Percentiles rank a stretch among this genome's conserved stretches.
Conservation (phyloP, 345 rosid genomes). For the Rhodomyrtus tomentosa region DNA sequence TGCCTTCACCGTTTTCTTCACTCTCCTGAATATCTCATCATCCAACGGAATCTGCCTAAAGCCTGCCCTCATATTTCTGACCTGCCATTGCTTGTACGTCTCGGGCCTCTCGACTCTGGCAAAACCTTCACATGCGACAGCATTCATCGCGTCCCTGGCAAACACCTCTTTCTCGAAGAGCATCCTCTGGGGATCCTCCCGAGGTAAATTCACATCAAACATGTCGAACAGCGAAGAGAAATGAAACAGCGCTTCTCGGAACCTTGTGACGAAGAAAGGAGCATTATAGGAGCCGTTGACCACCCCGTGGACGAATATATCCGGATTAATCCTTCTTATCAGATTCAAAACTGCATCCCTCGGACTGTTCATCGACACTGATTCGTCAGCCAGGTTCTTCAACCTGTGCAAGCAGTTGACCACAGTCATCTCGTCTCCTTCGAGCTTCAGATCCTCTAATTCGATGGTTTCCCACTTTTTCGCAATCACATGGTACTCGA, state of each 20-base stretch:
- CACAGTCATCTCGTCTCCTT: slow-evolving; percentile 37
- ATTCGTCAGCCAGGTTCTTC: slow-evolving; percentile 58
- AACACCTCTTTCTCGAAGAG: slow-evolving; percentile 47
- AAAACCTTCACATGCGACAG: slow-evolving; percentile 58
- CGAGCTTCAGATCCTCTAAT: slow-evolving; percentile 48
- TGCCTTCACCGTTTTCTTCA: slow-evolving; percentile 22
- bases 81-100: slow-evolving; percentile 65
- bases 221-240: slow-evolving; percentile 62
- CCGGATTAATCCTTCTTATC: slow-evolving; percentile 45
- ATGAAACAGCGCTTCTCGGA: slow-evolving; percentile 58
- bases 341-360: slow-evolving; percentile 54
- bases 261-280: slow-evolving; percentile 57
- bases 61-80: slow-evolving; percentile 40
- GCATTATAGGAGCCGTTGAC: slow-evolving; percentile 54
- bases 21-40: slow-evolving; percentile 33
- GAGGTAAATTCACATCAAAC: slow-evolving; percentile 31
- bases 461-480: slow-evolving; percentile 68
- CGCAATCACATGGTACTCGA: slow-evolving; percentile 46
- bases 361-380: slow-evolving; percentile 33
- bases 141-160: slow-evolving; percentile 50
- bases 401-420: slow-evolving; percentile 50
- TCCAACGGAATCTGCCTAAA: slow-evolving; percentile 44
- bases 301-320: slow-evolving; percentile 51
- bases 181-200: slow-evolving; percentile 43
- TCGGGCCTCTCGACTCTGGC: slow-evolving; percentile 68